Evolutionary conservation across 2,329 filamentous ascomycete genomes (phyloP).

Genomic region (Teratosphaeria gauchensis): DNA sequence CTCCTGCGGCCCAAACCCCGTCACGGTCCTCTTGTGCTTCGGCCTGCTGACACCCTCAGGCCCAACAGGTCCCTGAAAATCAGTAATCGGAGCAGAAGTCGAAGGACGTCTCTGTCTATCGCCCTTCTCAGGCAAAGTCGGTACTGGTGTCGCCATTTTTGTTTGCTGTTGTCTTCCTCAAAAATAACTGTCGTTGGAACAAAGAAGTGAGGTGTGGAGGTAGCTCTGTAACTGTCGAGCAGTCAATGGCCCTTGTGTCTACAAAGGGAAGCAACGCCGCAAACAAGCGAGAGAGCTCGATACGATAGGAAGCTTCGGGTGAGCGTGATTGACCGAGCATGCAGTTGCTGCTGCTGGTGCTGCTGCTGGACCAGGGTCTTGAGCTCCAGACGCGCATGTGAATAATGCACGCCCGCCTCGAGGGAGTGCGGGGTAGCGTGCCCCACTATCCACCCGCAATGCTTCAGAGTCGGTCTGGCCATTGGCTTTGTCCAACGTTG

Average conservation of each 20-base stretch:
- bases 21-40: constrained; percentile 96
- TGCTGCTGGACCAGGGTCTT: background rate
- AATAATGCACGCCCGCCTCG: background rate
- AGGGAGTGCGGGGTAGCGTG: background rate
- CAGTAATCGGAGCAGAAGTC: constrained; percentile 70
- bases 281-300: background rate
- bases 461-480: background rate
- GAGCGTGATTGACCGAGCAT: background rate
- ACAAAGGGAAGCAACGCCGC: background rate
- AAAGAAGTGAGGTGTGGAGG: background rate
- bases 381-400: background rate
- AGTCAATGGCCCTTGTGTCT: background rate
- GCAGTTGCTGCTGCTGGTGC: no score
- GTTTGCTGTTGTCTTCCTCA: background rate
- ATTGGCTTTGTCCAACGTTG: background rate
- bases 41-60: constrained; percentile 73
- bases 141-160: constrained; percentile 13
- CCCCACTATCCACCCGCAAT: background rate
- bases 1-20: constrained; percentile 79
- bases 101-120: constrained; percentile 71
- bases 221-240: background rate
- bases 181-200: background rate
- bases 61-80: constrained; percentile 77
- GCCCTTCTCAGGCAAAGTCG: constrained; percentile 15
- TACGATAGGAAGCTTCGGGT: background rate